A percentile compares a stretch with the other conserved stretches of the same genome.
Conservation (phyloP, 768 basidiomycete species). For the Nidula microcarpa region DNA sequence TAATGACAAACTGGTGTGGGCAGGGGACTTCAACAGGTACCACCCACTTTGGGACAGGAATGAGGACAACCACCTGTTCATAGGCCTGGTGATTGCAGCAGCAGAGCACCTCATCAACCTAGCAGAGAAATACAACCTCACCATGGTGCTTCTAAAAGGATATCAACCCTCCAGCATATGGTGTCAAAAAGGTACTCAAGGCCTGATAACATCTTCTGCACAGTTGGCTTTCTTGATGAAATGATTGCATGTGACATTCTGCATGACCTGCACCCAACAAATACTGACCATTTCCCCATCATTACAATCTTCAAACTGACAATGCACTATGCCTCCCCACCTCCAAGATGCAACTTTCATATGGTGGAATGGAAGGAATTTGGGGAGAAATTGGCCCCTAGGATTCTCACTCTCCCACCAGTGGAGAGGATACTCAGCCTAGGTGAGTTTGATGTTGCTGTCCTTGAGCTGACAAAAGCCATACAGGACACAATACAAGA, state of each 20-base stretch:
- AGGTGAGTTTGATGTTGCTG: background rate
- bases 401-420: background rate
- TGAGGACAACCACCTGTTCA: slow-evolving; percentile 29
- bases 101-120: slow-evolving; percentile 23
- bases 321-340: background rate
- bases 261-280: slow-evolving; percentile 7
- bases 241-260: slow-evolving; percentile 22
- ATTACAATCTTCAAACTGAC: background rate
- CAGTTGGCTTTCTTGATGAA: slow-evolving; percentile 7
- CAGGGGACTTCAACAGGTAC: slow-evolving; percentile 37
- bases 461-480: background rate
- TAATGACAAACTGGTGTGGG: slow-evolving; percentile 21
- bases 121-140: slow-evolving; percentile 18
- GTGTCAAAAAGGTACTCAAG: slow-evolving; percentile 28
- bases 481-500: background rate
- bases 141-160: slow-evolving; percentile 26
- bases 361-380: slow-evolving; percentile 26
- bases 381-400: slow-evolving; percentile 9
- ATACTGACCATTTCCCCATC: slow-evolving; percentile 41
- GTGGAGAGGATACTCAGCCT: background rate
- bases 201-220: slow-evolving; percentile 39
- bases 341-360: slow-evolving; percentile 17
- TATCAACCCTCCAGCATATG: slow-evolving; percentile 28
- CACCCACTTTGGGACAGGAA: slow-evolving; percentile 34
- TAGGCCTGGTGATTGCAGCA: slow-evolving; percentile 8